A percentile compares a stretch with the other conserved stretches of the same genome.
phyloP scores from a whole-genome alignment of 2,329 filamentous ascomycete species.

The Alternaria infectoria region DNA sequence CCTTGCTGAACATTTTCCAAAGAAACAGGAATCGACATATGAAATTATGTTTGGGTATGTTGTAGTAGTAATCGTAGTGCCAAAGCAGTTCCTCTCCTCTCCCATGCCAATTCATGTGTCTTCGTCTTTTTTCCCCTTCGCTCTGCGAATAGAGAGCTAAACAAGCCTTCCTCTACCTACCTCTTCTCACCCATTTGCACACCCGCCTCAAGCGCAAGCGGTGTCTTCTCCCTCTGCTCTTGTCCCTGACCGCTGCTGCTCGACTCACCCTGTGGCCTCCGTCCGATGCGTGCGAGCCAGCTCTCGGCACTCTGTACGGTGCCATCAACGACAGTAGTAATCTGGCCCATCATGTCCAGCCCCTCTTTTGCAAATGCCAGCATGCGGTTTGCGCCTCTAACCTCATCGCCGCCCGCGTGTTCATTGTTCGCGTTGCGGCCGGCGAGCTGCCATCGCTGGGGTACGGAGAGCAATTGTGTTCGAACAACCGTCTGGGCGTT shows the following conservation, averaged over 20 bases:
- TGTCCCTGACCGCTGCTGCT: background rate
- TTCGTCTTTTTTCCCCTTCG: background rate
- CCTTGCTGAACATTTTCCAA: background rate
- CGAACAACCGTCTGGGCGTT: constrained; percentile 86
- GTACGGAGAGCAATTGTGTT: constrained; percentile 81
- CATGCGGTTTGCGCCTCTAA: constrained; percentile 72
- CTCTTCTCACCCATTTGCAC: constrained; percentile 9
- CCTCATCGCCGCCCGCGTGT: constrained; percentile 48
- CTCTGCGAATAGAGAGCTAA: background rate
- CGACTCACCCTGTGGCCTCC: constrained; percentile 26
- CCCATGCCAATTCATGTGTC: background rate
- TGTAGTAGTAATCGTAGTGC: background rate
- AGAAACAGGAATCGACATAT: background rate
- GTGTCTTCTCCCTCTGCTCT: constrained; percentile 21
- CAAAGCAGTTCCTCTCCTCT: background rate
- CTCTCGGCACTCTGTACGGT: constrained; percentile 89
- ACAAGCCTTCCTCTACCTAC: background rate
- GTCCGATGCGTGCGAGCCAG: constrained; percentile 81
- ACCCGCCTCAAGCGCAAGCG: constrained; percentile 12
- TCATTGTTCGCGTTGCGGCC: constrained; percentile 54
- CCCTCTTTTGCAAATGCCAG: constrained; percentile 88
- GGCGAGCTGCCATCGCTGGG: constrained; percentile 79
- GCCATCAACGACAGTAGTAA: constrained; percentile 84
- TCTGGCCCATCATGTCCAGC: constrained; percentile 91
- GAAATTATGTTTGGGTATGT: background rate